Base-by-base conservation (phyloP, 2,329 filamentous ascomycete genomes). In the Elsinoe fawcettii region DNA sequence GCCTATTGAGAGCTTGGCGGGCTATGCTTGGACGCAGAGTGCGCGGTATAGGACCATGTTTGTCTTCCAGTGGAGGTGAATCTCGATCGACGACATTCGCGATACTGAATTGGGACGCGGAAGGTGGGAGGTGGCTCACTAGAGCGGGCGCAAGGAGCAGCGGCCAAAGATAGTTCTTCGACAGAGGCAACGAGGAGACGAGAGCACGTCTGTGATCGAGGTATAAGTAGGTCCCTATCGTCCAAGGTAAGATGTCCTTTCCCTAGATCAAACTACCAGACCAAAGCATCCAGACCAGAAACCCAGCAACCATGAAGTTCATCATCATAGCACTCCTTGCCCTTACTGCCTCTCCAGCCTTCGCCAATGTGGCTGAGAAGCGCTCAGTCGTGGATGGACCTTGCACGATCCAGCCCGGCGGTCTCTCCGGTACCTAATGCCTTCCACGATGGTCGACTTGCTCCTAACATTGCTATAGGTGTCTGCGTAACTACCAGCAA, bases 321-420 rank as follows among this genome's bases (percentile, higher is more conserved):
- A 37, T 25, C 30, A 18, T 53, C 49, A 32, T 18, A 23, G 25
- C 49, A 16, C 8, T 53, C 49, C 34, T 53, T 30, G 25, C 30
- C 25, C 32, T 53, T 27, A 37, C 20, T 7, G 49, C 30, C 49
- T 20, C 30, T 16, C 49, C 49, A 12, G 49, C 34, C 12, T 25
- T 53, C 20, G 49, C 30, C 18, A 30, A 27, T n/a, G 32, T 37
- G 11, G 30, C 32, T 34, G 49, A 53, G 49, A 37, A 36, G 22
- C 49, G 49, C n/a, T 53, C 49, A n/a, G 49, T 53, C n/a, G 16
- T 53, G 27, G 39, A 53, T 18, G 49, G 49, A 25, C 32, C 49
- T 39, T 53, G 49, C 32, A 23, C 30, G 12, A 27, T 39, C 30
- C 20, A 20, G 8, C 49, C 49, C 16, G 32, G 32, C 12, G 32